Base-by-base conservation (phyloP, 208 protist species). In the Herpetomonas tarakana region DNA sequence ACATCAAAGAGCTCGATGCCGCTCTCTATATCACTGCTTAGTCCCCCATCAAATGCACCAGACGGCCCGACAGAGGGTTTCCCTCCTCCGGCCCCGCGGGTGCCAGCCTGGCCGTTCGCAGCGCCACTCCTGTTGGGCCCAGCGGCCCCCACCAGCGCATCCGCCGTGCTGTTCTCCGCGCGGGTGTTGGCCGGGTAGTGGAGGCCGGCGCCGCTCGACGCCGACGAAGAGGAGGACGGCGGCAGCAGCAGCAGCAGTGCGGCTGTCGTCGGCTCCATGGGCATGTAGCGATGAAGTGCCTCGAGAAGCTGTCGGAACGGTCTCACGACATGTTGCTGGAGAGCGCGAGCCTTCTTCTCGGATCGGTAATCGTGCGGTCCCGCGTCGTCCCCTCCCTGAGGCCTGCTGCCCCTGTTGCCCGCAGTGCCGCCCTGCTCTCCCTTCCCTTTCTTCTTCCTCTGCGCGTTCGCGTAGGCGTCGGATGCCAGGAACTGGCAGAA, bases 301-400 rank as follows among this genome's bases (percentile, higher is more conserved):
- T 83, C 69, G 26, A 89, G 51, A 2, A 92, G 71, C 2, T 76
- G 60, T 1, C 56, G 28, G 52, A 83, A 92, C 0, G 82, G 82
- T 0, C 74, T 72, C 26, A 83, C 68, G 2, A 89, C 64, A 35
- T 86, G 76, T 18, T 70, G 29, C 18, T 76, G 81, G 2, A 92
- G 57, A 22, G 69, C 62, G 0, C 76, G 74, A 6, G 67, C 71
- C 12, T 62, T 65, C 9, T 61, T 68, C 26, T 71, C 68, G 11
- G 49, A 39, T 18, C 54, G 59, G 38, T 78, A 69, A n/a, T 49
- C 44, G 16, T 22, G 9, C 19, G 44, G 14, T 14, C 9, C 6
- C 35, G 14, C 6, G 9, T 41, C 9, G 14, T 41, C 14, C 35
- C 14, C 14, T 30, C 44, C 11, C 18, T 51, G 46, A 6, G 6